A percentile compares a stretch with the other conserved stretches of the same genome.
These are phyloP conservation scores for Durotheca rogersii DNA, from an alignment of 495 filamentous ascomycete species.

Conservation along the genomic window DNA sequence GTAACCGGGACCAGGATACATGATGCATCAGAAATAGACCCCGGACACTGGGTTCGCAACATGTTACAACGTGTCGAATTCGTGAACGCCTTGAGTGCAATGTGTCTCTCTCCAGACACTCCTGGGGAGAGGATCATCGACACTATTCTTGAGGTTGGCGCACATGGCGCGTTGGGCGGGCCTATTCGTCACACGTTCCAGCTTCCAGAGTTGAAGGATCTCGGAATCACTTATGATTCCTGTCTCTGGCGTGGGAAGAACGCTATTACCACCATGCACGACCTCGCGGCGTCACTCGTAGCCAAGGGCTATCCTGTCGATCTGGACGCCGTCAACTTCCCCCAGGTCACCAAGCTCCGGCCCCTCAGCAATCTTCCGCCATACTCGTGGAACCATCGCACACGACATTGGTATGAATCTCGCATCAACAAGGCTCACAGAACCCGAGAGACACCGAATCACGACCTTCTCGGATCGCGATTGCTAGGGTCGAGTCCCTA, in stretches of 20 bases:
- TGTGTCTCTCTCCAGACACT: conserved; percentile 11
- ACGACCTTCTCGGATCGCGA: conserved; percentile 53
- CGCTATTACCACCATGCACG: conserved; percentile 5
- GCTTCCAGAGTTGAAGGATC: too few species aligned
- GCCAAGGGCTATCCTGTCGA: background rate
- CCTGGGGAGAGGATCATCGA: conserved; percentile 4
- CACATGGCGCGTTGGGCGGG: conserved; percentile 47
- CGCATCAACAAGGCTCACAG: conserved; percentile 46
- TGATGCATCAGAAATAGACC: too few species aligned
- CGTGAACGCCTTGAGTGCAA: conserved; percentile 32
- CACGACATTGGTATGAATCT: conserved; percentile 47
- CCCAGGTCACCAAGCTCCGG: too few species aligned
- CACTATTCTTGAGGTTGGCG: conserved; percentile 54
- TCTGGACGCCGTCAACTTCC: conserved; percentile 2
- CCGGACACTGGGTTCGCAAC: conserved; percentile 42
- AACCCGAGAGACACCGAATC: conserved; percentile 33
- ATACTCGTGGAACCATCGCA: conserved; percentile 32
- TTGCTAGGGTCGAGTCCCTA: conserved; percentile 30
- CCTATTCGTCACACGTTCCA: conserved; percentile 43
- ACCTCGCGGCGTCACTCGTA: background rate
- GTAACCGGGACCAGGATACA: conserved; percentile 30
- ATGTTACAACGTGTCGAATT: conserved; percentile 41
- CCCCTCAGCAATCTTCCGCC: too few species aligned
- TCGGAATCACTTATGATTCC: too few species aligned
- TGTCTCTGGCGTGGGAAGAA: conserved; percentile 32